Percentiles rank a stretch among this genome's conserved stretches.
Evolutionary conservation across 1,284 basidiomycete species (phyloP).

Genomic region (Leccinum fallax): DNA sequence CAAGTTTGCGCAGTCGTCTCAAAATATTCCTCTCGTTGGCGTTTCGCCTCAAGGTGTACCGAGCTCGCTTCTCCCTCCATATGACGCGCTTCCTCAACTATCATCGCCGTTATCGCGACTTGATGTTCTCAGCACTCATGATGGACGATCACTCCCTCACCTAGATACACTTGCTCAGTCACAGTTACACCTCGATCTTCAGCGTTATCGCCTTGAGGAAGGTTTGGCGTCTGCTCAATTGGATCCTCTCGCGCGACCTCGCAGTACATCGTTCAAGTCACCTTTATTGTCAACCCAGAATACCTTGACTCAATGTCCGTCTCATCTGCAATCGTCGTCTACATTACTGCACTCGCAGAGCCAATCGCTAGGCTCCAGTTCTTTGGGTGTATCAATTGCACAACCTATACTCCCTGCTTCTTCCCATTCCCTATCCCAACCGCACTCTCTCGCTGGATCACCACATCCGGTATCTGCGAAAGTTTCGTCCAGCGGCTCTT

Average conservation of each 20-base stretch:
- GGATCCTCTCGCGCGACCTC: conserved; percentile 30
- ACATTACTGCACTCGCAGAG: conserved; percentile 24
- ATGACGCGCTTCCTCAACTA: conserved; percentile 32
- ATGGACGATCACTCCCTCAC: conserved; percentile 22
- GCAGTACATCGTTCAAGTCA: conserved; percentile 30
- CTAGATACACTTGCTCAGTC: conserved; percentile 27
- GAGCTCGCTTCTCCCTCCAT: conserved; percentile 23
- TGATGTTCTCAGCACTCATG: conserved; percentile 31
- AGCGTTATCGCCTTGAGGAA: conserved; percentile 34
- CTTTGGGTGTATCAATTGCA: conserved; percentile 18
- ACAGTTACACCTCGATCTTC: conserved; percentile 29
- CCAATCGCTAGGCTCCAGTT: conserved; percentile 19
- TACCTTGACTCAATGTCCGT: conserved; percentile 24
- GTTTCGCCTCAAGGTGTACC: conserved; percentile 21
- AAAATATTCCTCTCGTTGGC: conserved; percentile 32
- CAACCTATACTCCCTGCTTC: conserved; percentile 27
- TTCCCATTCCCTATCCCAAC: conserved; percentile 27
- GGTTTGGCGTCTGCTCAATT: conserved; percentile 29
- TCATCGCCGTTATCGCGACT: conserved; percentile 28
- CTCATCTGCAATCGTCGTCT: conserved; percentile 20
- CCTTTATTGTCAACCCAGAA: conserved; percentile 22
- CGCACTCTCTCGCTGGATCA: conserved; percentile 34
- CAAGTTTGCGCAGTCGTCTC: conserved; percentile 58
- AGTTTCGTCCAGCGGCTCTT: conserved; percentile 23
- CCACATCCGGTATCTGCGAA: conserved; percentile 24